Evolutionary conservation across 2,329 filamentous ascomycete genomes (phyloP), one percentile per base, ranked within the genome.

Genomic region (Dryadomyces sulphureus): DNA sequence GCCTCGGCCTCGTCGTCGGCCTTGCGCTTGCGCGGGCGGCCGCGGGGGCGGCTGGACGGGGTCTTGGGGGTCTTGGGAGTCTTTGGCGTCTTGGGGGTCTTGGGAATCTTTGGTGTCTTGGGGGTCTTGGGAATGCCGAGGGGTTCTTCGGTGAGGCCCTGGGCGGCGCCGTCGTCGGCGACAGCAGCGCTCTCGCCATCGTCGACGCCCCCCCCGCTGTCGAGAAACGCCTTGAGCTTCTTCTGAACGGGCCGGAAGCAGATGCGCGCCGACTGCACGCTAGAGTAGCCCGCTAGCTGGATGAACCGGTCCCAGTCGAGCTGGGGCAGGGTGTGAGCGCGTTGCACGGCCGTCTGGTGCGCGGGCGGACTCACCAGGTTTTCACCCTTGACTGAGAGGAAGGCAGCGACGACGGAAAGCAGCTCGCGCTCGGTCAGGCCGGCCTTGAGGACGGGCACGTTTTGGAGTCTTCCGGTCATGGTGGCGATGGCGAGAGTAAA

Each of bases 221-320:
- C 46, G 9, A 45, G 71, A 5, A 77, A 66, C 9, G 45, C 46
- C 14, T 73, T 63, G 0, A 78, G 59, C 40, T 69, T 68, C 60
- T 70, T 60, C 48, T 72, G 64, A 14, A 75, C 73, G 0, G 75
- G 74, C 21, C 73, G 74, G 57, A 78, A 81, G 60, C 79, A 79
- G 47, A 73, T 71, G 54, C 50, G 49, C 4, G 52, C 53, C 4
- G 50, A 52, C 12, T 50, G 44, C 19, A 40, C 24, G 32, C 46
- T 50, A 4, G 42, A 34, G 22, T 53, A 53, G 16, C 52, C 53
- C 11, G 50, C 47, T 11, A 53, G 32, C 9, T 32, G 27, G 3
- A 50, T 43, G 22, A 53, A 54, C 22, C 49, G 52, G 6, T 41
- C 34, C 42, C 47, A 53, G 41, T 52, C 48, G 16, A 54, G 21